Percentiles rank a stretch among this genome's conserved stretches.
These are phyloP conservation scores for Austroboletus novae-zelandiae DNA, from an alignment of 1,284 basidiomycete species.

Conservation along the genomic window DNA sequence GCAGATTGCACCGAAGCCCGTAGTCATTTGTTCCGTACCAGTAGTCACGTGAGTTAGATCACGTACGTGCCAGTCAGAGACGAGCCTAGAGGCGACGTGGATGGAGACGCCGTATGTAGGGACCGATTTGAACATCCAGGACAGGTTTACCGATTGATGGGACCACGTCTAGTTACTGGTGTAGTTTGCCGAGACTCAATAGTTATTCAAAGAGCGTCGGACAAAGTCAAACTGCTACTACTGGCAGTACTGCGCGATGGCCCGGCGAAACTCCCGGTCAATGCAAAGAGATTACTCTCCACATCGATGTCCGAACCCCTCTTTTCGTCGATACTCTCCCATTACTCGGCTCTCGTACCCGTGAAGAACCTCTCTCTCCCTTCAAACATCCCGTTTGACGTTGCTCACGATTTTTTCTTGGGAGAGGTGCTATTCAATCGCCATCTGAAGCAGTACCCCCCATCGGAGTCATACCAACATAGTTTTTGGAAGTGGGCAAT, in stretches of 20 bases:
- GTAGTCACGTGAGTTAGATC: too few relatives aligned
- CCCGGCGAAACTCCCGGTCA: background rate
- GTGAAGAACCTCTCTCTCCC: slow-evolving; percentile 43
- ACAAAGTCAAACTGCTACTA: too few relatives aligned
- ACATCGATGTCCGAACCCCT: background rate
- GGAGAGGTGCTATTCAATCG: slow-evolving; percentile 45
- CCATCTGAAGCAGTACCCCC: slow-evolving; percentile 57
- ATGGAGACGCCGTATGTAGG: background rate
- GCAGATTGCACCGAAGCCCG: background rate
- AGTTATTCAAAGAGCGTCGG: too few relatives aligned
- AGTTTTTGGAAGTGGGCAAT: slow-evolving; percentile 73
- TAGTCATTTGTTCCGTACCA: too few relatives aligned
- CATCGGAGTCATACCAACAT: slow-evolving; percentile 58
- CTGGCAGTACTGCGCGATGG: too few relatives aligned
- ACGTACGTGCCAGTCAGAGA: too few relatives aligned
- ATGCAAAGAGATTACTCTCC: slow-evolving; percentile 1
- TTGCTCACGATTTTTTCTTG: slow-evolving; percentile 55
- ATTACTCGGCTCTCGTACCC: slow-evolving; percentile 54
- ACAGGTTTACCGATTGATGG: too few relatives aligned
- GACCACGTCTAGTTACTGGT: too few relatives aligned
- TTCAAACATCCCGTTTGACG: slow-evolving; percentile 27
- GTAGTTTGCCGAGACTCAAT: too few relatives aligned
- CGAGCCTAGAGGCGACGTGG: too few relatives aligned
- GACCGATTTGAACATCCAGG: too few relatives aligned
- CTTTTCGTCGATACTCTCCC: slow-evolving; percentile 44